Conservation (phyloP, 345 rosid genomes). For the Carallia brachiata region DNA sequence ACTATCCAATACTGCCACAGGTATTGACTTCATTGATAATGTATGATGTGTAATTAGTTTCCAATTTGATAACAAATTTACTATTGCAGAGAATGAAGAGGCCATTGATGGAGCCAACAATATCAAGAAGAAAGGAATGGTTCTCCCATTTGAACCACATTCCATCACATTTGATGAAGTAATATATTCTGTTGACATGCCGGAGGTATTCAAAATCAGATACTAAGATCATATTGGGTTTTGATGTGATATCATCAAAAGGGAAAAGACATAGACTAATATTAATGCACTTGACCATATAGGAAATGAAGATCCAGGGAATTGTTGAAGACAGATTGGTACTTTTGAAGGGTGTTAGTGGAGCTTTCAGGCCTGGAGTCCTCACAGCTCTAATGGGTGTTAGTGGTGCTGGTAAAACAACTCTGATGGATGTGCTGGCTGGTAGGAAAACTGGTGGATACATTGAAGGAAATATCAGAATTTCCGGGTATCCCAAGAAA, state of each 20-base stretch:
- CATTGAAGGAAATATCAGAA: slow-evolving; percentile 57
- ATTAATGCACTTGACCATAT: slow-evolving; percentile 6
- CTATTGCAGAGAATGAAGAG: not conserved
- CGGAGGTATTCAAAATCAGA: slow-evolving; percentile 42
- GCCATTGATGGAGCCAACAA: slow-evolving; percentile 6
- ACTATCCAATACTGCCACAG: not conserved
- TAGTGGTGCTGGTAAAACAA: slow-evolving; percentile 87
- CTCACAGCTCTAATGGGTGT: slow-evolving; percentile 83
- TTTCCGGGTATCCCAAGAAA: slow-evolving; percentile 74
- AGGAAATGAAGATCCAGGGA: slow-evolving; percentile 65
- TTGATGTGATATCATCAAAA: not conserved
- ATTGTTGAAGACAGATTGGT: slow-evolving; percentile 53
- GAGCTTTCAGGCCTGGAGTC: slow-evolving; percentile 84
- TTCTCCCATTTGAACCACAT: slow-evolving; percentile 71
- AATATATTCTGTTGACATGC: slow-evolving; percentile 70
- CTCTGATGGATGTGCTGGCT: slow-evolving; percentile 85
- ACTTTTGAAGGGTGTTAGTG: slow-evolving; percentile 68
- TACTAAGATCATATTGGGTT: not conserved
- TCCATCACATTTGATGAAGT: slow-evolving; percentile 56
- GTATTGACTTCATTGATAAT: not conserved
- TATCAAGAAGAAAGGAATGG: slow-evolving; percentile 53
- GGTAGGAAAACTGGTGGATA: slow-evolving; percentile 86
- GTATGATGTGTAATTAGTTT: not conserved
- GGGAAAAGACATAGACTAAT: not conserved
- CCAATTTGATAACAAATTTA: not conserved